phyloP scores from a whole-genome alignment of 2,329 filamentous ascomycete species.

The Alternaria ethzedia region DNA sequence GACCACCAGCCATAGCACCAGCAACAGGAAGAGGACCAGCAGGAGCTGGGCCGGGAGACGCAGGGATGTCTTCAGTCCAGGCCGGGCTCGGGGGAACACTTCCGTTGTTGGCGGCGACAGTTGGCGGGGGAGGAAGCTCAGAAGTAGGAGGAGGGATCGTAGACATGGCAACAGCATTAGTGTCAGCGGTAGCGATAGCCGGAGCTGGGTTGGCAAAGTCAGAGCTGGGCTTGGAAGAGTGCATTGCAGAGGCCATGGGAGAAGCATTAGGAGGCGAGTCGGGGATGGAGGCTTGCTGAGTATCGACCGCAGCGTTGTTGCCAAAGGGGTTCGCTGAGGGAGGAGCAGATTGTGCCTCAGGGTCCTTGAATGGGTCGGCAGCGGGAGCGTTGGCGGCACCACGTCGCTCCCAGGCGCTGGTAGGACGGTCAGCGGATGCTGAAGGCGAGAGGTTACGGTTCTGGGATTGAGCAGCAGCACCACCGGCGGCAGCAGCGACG shows the following conservation, averaged over 20 bases:
- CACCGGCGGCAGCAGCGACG: conserved; percentile 38
- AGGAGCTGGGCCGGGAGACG: conserved; percentile 56
- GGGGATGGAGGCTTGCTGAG: conserved; percentile 36
- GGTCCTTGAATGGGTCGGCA: conserved; percentile 73
- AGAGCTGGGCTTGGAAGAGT: conserved; percentile 30
- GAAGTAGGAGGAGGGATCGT: conserved; percentile 37
- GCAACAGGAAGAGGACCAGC: conserved; percentile 53
- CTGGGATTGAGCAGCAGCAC: conserved; percentile 26
- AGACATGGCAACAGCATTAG: conserved; percentile 43
- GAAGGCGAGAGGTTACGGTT: conserved; percentile 25
- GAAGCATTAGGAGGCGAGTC: conserved; percentile 32
- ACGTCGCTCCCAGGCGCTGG: conserved; percentile 50
- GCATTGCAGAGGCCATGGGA: conserved; percentile 26
- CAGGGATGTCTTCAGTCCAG: conserved; percentile 65
- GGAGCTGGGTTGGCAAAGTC: conserved; percentile 42
- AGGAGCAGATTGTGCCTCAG: conserved; percentile 49
- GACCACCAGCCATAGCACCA: conserved; percentile 65
- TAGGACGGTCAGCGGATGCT: conserved; percentile 24
- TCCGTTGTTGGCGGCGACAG: conserved; percentile 58
- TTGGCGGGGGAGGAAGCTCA: conserved; percentile 41
- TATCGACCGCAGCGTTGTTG: conserved; percentile 48
- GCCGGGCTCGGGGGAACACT: conserved; percentile 61
- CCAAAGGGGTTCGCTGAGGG: conserved; percentile 62
- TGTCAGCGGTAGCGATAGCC: conserved; percentile 52
- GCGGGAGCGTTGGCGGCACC: conserved; percentile 48